Percentiles rank a stretch among this genome's conserved stretches.
These are phyloP conservation scores for Diaporthe caulivora DNA, from an alignment of 2,329 filamentous ascomycete species.

Conservation along the genomic window DNA sequence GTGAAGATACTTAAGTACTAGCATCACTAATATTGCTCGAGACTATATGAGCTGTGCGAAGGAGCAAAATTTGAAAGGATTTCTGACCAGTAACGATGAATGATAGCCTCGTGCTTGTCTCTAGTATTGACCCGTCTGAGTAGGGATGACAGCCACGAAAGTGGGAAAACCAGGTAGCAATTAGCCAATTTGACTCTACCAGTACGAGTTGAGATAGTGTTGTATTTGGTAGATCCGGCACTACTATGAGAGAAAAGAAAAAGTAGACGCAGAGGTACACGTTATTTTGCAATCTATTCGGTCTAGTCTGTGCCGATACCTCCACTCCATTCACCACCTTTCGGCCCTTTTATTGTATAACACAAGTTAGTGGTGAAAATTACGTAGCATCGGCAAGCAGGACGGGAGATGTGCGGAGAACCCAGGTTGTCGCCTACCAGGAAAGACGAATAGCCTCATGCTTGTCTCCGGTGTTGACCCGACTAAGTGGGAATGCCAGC, in stretches of 20 bases:
- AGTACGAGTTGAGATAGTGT: rapidly evolving
- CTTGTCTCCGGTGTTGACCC: neutral
- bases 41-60: too few relatives aligned
- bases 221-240: neutral
- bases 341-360: neutral
- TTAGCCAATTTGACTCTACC: too few relatives aligned
- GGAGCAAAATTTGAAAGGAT: too few relatives aligned
- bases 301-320: neutral
- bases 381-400: conserved; percentile 10
- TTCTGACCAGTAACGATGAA: too few relatives aligned
- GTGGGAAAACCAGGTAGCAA: too few relatives aligned
- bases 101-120: too few relatives aligned
- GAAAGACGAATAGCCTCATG: neutral
- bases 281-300: neutral
- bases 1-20: too few relatives aligned
- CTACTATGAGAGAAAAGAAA: rapidly evolving
- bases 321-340: neutral
- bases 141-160: too few relatives aligned
- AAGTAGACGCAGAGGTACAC: rapidly evolving
- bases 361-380: neutral
- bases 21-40: too few relatives aligned
- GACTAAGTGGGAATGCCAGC: conserved; percentile 11
- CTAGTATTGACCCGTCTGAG: too few relatives aligned
- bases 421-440: neutral
- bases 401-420: conserved; percentile 23